Evolutionary conservation across 169 alveolate genomes (phyloP).

Genomic region (Plasmodium reichenowi): DNA sequence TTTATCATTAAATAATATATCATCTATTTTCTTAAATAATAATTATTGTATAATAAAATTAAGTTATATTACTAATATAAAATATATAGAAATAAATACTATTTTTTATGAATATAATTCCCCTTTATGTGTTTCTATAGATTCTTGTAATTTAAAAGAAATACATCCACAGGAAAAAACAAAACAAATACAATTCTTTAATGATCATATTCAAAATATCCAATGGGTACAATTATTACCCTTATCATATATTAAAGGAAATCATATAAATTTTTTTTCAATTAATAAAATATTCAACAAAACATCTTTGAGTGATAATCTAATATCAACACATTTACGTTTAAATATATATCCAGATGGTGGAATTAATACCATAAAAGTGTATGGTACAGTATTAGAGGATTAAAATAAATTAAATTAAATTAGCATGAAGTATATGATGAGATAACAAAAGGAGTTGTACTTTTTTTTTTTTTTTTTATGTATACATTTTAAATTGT

Average conservation of each 20-base stretch:
- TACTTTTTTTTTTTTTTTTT: too few relatives aligned
- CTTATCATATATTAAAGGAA: constrained; percentile 73
- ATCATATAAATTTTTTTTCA: constrained; percentile 69
- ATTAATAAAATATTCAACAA: background rate
- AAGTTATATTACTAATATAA: constrained; percentile 58
- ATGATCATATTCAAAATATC: constrained; percentile 58
- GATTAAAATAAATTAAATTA: background rate
- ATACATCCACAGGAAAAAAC: constrained; percentile 61
- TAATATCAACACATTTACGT: constrained; percentile 64
- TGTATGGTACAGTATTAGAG: constrained; percentile 51
- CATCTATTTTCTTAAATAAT: constrained; percentile 60
- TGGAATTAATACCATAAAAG: constrained; percentile 76
- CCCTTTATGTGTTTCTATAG: constrained; percentile 73
- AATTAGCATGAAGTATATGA: too few relatives aligned
- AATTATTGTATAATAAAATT: constrained; percentile 74
- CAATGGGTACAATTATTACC: constrained; percentile 71
- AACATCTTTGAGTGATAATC: background rate
- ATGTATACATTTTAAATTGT: too few relatives aligned
- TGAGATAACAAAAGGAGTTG: too few relatives aligned
- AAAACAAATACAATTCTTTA: constrained; percentile 56
- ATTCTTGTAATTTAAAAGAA: constrained; percentile 53
- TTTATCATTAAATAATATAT: constrained; percentile 53
- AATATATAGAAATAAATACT: constrained; percentile 75
- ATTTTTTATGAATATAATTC: constrained; percentile 76
- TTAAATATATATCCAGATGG: constrained; percentile 76